Percentiles rank a stretch among this genome's conserved stretches.
Evolutionary conservation across 2,329 filamentous ascomycete genomes (phyloP).

Genomic region (Leptographium procerum): DNA sequence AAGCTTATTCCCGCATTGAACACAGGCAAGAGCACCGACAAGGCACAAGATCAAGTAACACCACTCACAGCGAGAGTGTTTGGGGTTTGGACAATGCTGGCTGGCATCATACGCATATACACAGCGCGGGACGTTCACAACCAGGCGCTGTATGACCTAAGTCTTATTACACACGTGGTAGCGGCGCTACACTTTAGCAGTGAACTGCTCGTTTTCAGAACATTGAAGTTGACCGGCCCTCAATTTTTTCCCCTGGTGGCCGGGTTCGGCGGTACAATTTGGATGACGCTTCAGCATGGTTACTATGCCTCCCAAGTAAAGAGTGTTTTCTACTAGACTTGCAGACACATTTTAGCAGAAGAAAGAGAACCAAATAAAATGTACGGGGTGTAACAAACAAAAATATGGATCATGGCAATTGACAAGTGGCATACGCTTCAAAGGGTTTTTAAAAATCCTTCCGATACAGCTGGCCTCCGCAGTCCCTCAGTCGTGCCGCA

Average conservation of each 20-base stretch:
- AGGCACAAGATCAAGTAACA: slow-evolving; percentile 51
- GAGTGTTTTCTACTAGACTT: neutral
- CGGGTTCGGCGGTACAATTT: slow-evolving; percentile 32
- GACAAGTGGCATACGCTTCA: neutral
- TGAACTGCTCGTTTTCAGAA: slow-evolving; percentile 74
- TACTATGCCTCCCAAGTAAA: slow-evolving; percentile 45
- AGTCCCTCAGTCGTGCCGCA: slow-evolving; percentile 61
- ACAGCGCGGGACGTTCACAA: slow-evolving; percentile 72
- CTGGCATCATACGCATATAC: slow-evolving; percentile 66
- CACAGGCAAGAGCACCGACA: slow-evolving; percentile 31
- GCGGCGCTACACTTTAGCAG: slow-evolving; percentile 67
- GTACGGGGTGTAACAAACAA: neutral
- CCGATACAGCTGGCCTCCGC: slow-evolving; percentile 75
- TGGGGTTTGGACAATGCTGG: slow-evolving; percentile 78
- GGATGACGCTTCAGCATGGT: slow-evolving; percentile 57
- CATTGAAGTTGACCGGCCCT: slow-evolving; percentile 50
- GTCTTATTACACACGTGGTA: slow-evolving; percentile 69
- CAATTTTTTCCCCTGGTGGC: slow-evolving; percentile 44
- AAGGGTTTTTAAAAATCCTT: slow-evolving; percentile 34
- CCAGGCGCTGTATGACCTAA: slow-evolving; percentile 64
- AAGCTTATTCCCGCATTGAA: slow-evolving; percentile 37
- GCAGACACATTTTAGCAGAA: neutral
- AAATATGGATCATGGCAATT: neutral
- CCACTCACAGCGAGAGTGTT: slow-evolving; percentile 70
- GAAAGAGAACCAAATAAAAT: too few relatives aligned